Base-by-base conservation (phyloP, 305 asterid species). In the Stenogyne calaminthoides region DNA sequence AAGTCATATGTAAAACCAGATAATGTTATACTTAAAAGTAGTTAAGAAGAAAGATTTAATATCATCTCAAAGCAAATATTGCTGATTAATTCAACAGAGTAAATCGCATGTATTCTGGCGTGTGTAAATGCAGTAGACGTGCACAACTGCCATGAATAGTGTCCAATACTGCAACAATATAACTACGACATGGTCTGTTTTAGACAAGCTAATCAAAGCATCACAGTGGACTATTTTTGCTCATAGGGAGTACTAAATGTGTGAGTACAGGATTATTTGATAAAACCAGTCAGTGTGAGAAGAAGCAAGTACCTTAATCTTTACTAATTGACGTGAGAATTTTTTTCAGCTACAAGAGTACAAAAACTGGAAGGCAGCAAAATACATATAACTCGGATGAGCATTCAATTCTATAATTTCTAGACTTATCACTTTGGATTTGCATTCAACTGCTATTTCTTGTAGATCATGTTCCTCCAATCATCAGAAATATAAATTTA, bases 1-100 rank as follows among this genome's bases (percentile, higher is more conserved):
- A 76, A 63, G 47, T 14, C 37, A 36, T 39, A 60, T 32, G 32
- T 69, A 64, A 52, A 46, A 68, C 61, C 77, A 77, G 46, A 27
- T 29, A 52, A 59, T 80, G 40, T 56, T 47, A 51, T 67, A 36
- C 40, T 18, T 60, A 37, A 52, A 20, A 40, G 59, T 18, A 65
- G 78, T 34, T 25, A 37, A 2, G 18, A n/a, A 14, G 42, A 47
- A 47, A 49, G 68, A 6, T 57, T 10, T 61, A 19, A 55, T 37
- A 62, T 52, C 49, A 57, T 47, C 57, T 63, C 15, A 9, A 51
- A 47, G 59, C 46, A 47, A 57, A 22, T 20, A 42, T 37, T 32
- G 15, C 29, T 54, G 63, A 71, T 40, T 49, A 76, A 9, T 27
- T 51, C 59, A 11, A 42, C 15, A 8, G 12, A 20, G 29, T 36